Conservation (phyloP, 176 grass and related monocot genomes). For the Zea mays region DNA sequence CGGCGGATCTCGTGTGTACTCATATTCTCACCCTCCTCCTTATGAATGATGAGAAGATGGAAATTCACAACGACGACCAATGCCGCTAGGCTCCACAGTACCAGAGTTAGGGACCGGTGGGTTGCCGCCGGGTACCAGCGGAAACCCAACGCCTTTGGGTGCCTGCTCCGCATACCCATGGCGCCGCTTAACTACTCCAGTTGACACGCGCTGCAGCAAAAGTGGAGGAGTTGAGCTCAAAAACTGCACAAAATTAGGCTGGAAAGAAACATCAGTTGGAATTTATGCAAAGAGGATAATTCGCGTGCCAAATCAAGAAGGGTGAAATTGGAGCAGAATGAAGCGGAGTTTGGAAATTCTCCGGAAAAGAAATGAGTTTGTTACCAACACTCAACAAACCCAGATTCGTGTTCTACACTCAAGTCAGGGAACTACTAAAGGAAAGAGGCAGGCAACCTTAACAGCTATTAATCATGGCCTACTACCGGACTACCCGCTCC, state of each 20-base stretch:
- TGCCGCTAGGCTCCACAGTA: constrained; percentile 54
- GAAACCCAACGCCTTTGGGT: constrained; percentile 56
- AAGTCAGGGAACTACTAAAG: constrained; percentile 7
- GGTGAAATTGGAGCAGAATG: background rate
- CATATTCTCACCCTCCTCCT: constrained; percentile 29
- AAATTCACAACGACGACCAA: constrained; percentile 67
- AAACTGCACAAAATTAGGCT: background rate
- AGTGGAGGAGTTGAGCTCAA: background rate
- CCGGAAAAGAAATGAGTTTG: background rate
- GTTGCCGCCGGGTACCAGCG: constrained; percentile 48
- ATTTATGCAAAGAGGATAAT: constrained; percentile 2
- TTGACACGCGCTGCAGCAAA: constrained; percentile 50
- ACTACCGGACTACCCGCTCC: background rate
- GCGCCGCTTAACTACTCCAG: constrained; percentile 45
- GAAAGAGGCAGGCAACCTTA: constrained; percentile 4
- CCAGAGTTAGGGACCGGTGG: constrained; percentile 46
- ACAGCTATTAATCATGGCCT: constrained; percentile 9
- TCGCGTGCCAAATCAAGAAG: constrained; percentile 22
- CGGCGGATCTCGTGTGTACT: constrained; percentile 30
- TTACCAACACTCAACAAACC: constrained; percentile 1
- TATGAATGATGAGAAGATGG: constrained; percentile 49
- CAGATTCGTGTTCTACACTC: background rate
- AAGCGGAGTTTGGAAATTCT: background rate
- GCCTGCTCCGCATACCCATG: constrained; percentile 70
- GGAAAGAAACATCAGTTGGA: background rate